Base-by-base conservation (phyloP, 176 grass and related monocot species). In the Miscanthus lutarioriparius region DNA sequence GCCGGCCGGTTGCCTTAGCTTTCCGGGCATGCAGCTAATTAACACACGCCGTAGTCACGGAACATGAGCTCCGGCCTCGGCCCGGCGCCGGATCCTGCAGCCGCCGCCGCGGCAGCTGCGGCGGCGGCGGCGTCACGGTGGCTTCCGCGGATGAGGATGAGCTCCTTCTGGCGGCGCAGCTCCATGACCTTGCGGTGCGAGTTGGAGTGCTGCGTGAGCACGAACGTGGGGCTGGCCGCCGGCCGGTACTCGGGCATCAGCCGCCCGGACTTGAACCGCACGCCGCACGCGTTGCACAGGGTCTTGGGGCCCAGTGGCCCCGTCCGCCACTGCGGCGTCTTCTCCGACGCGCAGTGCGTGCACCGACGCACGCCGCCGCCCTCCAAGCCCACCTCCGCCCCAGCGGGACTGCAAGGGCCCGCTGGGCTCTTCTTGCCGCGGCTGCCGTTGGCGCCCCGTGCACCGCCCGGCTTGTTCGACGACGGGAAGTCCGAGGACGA, bases 171-270 rank as follows among this genome's bases (percentile, higher is more conserved):
- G 58, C 97, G 97, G 64, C 97, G 91, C 70, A 99, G 91, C 91
- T 99, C 97, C 79, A 99, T 85, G 49, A 99, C 97, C 91, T 99
- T 99, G 91, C 97, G 97, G 91, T 99, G 97, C 38, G 97, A 99
- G 87, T 99, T 99, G 71, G 97, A 99, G 88, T 99, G 97, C 90
- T 99, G 97, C 10, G 97, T 99, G 17, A 99, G 91, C 61, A 99
- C 67, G 84, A 96, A 99, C 4, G 97, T 99, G 27, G 97, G 97
- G 90, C 97, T 99, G 0, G 97, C 88, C 11, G 91, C 97, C 70
- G 97, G 97, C 43, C 97, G 65, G 86, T 99, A 99, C 93, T 99
- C 97, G 8, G 97, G 88, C 90, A 99, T 88, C 8, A 99, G 88
- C 30, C 97, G 80, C 0, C 97, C 97, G 6, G 97, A 99, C 78